Percentiles rank a stretch among this genome's conserved stretches.
phyloP scores from a whole-genome alignment of 1,284 basidiomycete species.

The Papiliotrema flavescens region DNA sequence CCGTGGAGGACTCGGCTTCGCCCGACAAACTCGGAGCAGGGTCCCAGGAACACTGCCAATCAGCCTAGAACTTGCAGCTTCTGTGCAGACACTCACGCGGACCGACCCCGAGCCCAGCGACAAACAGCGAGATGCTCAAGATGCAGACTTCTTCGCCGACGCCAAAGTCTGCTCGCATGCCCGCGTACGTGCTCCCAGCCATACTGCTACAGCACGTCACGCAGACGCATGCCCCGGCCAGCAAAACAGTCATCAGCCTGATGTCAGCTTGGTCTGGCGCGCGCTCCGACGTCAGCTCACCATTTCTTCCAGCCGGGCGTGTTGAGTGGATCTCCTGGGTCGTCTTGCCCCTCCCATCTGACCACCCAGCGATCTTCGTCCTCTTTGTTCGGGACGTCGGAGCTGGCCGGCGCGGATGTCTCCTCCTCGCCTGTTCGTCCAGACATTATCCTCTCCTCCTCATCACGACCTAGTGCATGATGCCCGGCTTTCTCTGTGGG shows the following conservation, averaged over 20 bases:
- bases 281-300: slow-evolving; percentile 14
- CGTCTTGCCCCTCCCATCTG: slow-evolving; percentile 34
- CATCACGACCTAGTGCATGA: too few species aligned
- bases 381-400: slow-evolving; percentile 1
- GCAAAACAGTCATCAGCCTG: slow-evolving; percentile 30
- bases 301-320: slow-evolving; percentile 35
- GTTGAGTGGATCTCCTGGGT: slow-evolving; percentile 37
- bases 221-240: slow-evolving; percentile 50
- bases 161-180: slow-evolving; percentile 59
- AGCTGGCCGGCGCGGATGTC: too few species aligned
- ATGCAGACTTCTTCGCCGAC: slow-evolving; percentile 66
- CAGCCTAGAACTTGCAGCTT: not conserved
- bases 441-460: too few species aligned
- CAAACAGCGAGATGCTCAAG: slow-evolving; percentile 66
- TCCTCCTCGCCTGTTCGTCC: too few species aligned
- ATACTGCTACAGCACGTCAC: slow-evolving; percentile 69
- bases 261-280: not conserved
- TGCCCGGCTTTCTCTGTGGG: too few species aligned
- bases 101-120: slow-evolving; percentile 54
- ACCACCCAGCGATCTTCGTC: slow-evolving; percentile 29
- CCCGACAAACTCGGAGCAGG: slow-evolving; percentile 59
- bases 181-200: slow-evolving; percentile 64
- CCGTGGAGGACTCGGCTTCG: slow-evolving; percentile 40
- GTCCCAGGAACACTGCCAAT: slow-evolving; percentile 55
- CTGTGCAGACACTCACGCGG: slow-evolving; percentile 38